Conservation (phyloP, 2,329 filamentous ascomycete genomes). For the Aspergillus novofumigatus region DNA sequence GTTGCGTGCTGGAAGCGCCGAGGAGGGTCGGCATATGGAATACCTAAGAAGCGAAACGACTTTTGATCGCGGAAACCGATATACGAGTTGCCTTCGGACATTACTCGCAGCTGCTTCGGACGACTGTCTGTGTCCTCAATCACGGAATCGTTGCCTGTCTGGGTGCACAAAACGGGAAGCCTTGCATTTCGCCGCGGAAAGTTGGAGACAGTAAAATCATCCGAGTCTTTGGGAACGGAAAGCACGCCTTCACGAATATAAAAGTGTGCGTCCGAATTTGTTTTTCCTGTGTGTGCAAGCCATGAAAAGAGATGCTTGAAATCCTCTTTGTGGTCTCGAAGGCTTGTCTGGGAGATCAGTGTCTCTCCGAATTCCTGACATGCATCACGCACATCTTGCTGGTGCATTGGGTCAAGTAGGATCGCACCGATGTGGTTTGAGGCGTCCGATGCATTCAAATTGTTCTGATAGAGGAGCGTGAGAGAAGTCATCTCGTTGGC, state of each 20-base stretch:
- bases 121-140: conserved; percentile 26
- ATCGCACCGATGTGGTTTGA: conserved; percentile 51
- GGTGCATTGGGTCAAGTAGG: conserved; percentile 43
- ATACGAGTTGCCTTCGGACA: conserved; percentile 44
- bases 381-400: conserved; percentile 38
- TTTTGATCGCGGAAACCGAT: conserved; percentile 52
- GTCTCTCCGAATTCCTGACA: conserved; percentile 48
- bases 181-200: conserved; percentile 22
- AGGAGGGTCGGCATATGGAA: conserved; percentile 42
- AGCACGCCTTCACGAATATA: conserved; percentile 42
- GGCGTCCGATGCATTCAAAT: conserved; percentile 52
- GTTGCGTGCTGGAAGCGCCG: conserved; percentile 45
- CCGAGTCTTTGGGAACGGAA: conserved; percentile 23
- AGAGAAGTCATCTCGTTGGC: conserved; percentile 42
- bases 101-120: conserved; percentile 39
- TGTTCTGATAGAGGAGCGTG: conserved; percentile 53
- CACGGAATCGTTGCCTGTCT: conserved; percentile 33
- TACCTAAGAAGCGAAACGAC: conserved; percentile 46
- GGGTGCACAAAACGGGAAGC: conserved; percentile 50
- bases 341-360: conserved; percentile 39
- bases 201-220: conserved; percentile 32
- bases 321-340: conserved; percentile 44
- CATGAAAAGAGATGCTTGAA: conserved; percentile 46
- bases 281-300: conserved; percentile 40
- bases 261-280: conserved; percentile 36